These are phyloP conservation scores for Wickerhamomyces silvicola DNA, from an alignment of 805 yeast species.

Conservation along the genomic window DNA sequence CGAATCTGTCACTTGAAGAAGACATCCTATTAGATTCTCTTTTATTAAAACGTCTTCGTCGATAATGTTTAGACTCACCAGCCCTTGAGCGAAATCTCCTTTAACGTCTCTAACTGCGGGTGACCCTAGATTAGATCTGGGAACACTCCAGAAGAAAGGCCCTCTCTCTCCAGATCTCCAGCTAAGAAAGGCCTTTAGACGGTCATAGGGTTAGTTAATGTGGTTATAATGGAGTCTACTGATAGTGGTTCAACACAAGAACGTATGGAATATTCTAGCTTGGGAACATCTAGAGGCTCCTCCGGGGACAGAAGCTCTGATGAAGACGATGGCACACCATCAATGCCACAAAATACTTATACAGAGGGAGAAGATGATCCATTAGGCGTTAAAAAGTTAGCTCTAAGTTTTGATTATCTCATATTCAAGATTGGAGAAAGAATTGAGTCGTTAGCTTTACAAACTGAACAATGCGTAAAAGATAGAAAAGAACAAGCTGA, in stretches of 20 bases:
- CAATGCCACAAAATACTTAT: slow-evolving; percentile 3
- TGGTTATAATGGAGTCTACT: too few species aligned
- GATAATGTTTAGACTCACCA: not conserved
- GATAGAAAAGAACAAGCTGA: slow-evolving; percentile 19
- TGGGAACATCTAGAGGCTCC: too few species aligned
- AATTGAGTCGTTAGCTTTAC: slow-evolving; percentile 40
- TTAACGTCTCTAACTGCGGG: not conserved
- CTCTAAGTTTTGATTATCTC: slow-evolving; percentile 59
- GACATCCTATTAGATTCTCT: slow-evolving; percentile 7
- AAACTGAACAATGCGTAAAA: slow-evolving; percentile 26
- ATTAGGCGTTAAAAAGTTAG: slow-evolving; percentile 50
- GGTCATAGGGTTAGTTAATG: too few species aligned
- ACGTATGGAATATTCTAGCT: too few species aligned
- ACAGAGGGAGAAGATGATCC: slow-evolving; percentile 47
- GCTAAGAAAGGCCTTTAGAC: too few species aligned
- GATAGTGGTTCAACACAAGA: too few species aligned
- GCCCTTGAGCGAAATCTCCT: slow-evolving; percentile 1
- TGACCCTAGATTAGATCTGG: not conserved
- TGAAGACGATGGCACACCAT: slow-evolving; percentile 3
- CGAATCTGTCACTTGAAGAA: slow-evolving; percentile 17
- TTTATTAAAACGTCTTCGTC: not conserved
- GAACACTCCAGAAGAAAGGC: not conserved
- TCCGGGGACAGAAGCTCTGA: too few species aligned
- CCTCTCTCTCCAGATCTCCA: not conserved
- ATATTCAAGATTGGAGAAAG: slow-evolving; percentile 55